Conservation (phyloP, 495 filamentous ascomycete species). For the Talaromyces thailandensis region DNA sequence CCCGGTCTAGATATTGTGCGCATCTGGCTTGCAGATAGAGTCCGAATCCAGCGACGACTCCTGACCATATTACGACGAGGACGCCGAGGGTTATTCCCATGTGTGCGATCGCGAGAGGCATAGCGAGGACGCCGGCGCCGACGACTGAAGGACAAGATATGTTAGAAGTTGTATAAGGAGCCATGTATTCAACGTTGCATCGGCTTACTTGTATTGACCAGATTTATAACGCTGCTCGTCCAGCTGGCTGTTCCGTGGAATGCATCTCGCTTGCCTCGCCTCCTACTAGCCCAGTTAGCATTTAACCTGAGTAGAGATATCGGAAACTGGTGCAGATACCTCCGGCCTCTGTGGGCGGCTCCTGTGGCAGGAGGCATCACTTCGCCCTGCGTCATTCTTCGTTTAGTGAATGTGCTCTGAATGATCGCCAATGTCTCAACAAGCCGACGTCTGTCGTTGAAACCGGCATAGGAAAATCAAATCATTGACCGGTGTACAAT, state of each 20-base stretch:
- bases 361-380: not conserved
- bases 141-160: conserved; percentile 48
- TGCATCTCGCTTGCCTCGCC: conserved; percentile 40
- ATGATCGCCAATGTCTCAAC: conserved; percentile 2
- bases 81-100: conserved; percentile 81
- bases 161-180: not conserved
- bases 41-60: conserved; percentile 78
- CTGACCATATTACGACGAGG: conserved; percentile 85
- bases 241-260: conserved; percentile 69
- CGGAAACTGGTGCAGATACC: conserved; percentile 16
- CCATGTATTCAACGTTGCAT: conserved; percentile 28
- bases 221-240: conserved; percentile 85
- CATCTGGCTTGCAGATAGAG: conserved; percentile 91
- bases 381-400: conserved; percentile 1
- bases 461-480: not conserved
- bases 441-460: not conserved
- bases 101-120: conserved; percentile 87
- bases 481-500: not conserved
- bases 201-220: conserved; percentile 75
- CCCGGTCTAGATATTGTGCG: conserved; percentile 83
- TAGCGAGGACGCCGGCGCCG: conserved; percentile 87
- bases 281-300: conserved; percentile 12
- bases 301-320: not conserved
- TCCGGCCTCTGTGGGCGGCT: conserved; percentile 11
- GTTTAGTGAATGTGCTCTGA: not conserved